Conservation (phyloP, 2,329 filamentous ascomycete species). For the Botrytis fragariae region DNA sequence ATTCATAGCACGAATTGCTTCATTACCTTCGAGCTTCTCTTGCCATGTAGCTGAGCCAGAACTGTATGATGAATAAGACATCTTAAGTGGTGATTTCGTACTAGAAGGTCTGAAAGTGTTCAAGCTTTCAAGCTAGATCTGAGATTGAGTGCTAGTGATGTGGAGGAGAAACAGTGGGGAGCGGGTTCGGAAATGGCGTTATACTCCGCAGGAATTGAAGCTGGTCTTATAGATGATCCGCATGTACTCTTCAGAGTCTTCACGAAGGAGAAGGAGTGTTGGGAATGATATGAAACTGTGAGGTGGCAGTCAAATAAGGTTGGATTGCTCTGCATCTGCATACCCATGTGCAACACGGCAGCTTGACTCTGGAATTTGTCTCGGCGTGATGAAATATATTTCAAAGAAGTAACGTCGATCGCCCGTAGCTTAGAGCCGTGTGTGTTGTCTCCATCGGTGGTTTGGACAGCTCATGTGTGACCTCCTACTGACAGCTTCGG, state of each 20-base stretch:
- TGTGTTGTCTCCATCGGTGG: conserved; percentile 38
- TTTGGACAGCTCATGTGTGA: conserved; percentile 37
- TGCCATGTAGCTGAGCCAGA: conserved; percentile 38
- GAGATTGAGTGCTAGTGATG: conserved; percentile 29
- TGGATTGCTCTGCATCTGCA: conserved; percentile 35
- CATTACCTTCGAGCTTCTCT: conserved; percentile 42
- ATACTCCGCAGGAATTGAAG: conserved; percentile 37
- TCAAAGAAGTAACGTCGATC: conserved; percentile 39
- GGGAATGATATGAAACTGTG: conserved; percentile 30
- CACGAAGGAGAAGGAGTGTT: conserved; percentile 21
- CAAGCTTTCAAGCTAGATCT: conserved; percentile 21
- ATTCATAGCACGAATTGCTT: conserved; percentile 23
- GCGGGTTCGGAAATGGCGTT: conserved; percentile 35
- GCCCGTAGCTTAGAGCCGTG: conserved; percentile 34
- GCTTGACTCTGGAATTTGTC: conserved; percentile 35
- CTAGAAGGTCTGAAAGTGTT: conserved; percentile 19
- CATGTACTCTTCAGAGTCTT: conserved; percentile 12
- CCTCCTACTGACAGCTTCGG: conserved; percentile 31
- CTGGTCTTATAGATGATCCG: conserved; percentile 36
- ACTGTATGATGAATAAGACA: conserved; percentile 37
- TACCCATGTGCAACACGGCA: conserved; percentile 37
- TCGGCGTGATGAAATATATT: conserved; percentile 37
- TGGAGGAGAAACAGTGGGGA: conserved; percentile 32
- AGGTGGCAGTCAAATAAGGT: conserved; percentile 36
- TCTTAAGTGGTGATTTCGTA: conserved; percentile 23